Conservation (phyloP, 371 early-diverging fungal genomes). For the Mucor circinelloides region DNA sequence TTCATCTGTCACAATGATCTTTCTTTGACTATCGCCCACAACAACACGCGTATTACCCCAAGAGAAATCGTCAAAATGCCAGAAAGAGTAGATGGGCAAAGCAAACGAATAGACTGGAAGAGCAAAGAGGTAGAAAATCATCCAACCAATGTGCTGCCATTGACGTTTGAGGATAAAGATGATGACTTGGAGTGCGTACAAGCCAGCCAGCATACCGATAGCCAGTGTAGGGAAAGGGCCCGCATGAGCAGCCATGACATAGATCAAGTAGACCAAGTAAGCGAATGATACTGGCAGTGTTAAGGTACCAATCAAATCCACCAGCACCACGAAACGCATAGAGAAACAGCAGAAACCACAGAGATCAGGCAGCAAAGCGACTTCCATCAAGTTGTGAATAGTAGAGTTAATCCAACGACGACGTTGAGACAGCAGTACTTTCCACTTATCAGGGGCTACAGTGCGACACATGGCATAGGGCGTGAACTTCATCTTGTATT, state of each 20-base stretch:
- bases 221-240: conserved; percentile 52
- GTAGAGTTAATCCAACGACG: conserved; percentile 98
- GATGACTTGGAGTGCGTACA: conserved; percentile 83
- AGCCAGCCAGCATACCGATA: conserved; percentile 62
- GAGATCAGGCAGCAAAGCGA: conserved; percentile 81
- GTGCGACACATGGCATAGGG: conserved; percentile 93
- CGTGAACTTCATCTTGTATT: conserved; percentile 95
- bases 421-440: conserved; percentile 81
- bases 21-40: conserved; percentile 65
- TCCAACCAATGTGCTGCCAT: conserved; percentile 94
- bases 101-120: conserved; percentile 79
- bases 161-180: conserved; percentile 82
- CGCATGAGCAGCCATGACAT: conserved; percentile 44
- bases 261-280: conserved; percentile 75
- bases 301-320: conserved; percentile 92
- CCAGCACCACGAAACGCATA: conserved; percentile 92
- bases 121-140: conserved; percentile 85
- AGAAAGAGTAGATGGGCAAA: conserved; percentile 76
- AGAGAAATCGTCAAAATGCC: conserved; percentile 89
- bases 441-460: conserved; percentile 91
- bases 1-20: conserved; percentile 53
- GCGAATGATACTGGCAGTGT: conserved; percentile 90
- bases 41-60: conserved; percentile 89
- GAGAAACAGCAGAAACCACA: conserved; percentile 97
- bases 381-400: conserved; percentile 93